These are phyloP conservation scores for Dittrichia graveolens DNA, from an alignment of 129 eudicot species.

Conservation along the genomic window DNA sequence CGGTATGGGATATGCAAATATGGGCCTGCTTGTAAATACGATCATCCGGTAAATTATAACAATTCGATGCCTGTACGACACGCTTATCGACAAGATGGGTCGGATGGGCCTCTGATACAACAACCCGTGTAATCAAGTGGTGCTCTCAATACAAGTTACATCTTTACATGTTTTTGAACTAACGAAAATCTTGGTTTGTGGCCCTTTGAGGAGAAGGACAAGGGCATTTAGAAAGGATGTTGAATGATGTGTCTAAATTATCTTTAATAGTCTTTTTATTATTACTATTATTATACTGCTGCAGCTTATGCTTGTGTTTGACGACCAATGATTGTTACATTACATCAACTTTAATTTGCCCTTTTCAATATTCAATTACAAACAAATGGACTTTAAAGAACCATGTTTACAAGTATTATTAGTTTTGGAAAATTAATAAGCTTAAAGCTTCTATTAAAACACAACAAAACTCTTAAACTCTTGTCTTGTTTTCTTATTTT, in stretches of 20 bases:
- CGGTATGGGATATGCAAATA: constrained; percentile 92
- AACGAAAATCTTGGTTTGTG: constrained; percentile 9
- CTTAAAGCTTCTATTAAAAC: too few species aligned
- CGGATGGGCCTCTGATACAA: constrained; percentile 40
- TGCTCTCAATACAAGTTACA: constrained; percentile 21
- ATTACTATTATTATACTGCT: constrained; percentile 21
- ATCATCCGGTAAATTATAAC: constrained; percentile 63
- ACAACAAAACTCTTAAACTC: too few species aligned
- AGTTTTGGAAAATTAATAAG: too few species aligned
- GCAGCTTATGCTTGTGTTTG: constrained; percentile 19
- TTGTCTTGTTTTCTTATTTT: too few species aligned
- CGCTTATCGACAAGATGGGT: constrained; percentile 27
- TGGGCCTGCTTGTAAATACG: constrained; percentile 86
- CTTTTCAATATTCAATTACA: neutral
- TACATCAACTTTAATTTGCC: neutral
- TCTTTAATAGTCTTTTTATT: constrained; percentile 17
- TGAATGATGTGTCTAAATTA: constrained; percentile 36
- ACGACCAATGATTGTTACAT: constrained; percentile 14
- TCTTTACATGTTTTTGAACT: constrained; percentile 35
- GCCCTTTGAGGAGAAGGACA: neutral
- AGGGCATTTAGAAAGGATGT: constrained; percentile 31
- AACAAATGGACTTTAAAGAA: neutral
- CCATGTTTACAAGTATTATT: too few species aligned
- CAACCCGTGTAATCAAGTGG: constrained; percentile 40
- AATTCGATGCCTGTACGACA: constrained; percentile 34